Evolutionary conservation across 805 yeast species (phyloP).

Genomic region (Sugiyamaella marilandica): DNA sequence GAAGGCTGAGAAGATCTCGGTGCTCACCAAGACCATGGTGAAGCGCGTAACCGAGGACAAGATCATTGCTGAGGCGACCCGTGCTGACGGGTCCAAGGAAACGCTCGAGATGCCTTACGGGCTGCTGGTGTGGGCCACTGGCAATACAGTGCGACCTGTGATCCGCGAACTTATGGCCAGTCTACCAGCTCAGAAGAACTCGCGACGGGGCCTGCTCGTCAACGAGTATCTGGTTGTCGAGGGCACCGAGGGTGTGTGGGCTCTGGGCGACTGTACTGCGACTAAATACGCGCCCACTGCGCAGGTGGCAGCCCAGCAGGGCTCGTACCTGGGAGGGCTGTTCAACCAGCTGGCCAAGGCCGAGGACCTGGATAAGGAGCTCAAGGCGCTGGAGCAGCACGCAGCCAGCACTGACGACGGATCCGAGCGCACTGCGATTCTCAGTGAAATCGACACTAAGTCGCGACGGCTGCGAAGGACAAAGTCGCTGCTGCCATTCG

Average conservation of each 20-base stretch:
- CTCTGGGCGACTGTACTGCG: constrained; percentile 89
- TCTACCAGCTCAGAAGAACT: constrained; percentile 67
- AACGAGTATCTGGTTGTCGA: constrained; percentile 77
- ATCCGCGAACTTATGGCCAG: constrained; percentile 59
- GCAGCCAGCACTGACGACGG: constrained; percentile 28
- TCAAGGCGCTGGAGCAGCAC: constrained; percentile 36
- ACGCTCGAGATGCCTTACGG: constrained; percentile 77
- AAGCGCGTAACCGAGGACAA: constrained; percentile 70
- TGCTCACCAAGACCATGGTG: constrained; percentile 82
- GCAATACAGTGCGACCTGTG: constrained; percentile 83
- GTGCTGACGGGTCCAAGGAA: constrained; percentile 61
- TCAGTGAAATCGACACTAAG: constrained; percentile 46
- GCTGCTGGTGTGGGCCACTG: constrained; percentile 94
- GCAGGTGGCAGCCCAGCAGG: constrained; percentile 95
- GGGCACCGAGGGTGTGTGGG: constrained; percentile 80
- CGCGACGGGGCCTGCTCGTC: constrained; percentile 85
- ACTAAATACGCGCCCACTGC: constrained; percentile 94
- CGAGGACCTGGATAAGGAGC: constrained; percentile 33
- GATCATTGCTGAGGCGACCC: constrained; percentile 66
- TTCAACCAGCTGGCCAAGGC: constrained; percentile 50
- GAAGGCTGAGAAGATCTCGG: constrained; percentile 60
- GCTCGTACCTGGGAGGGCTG: constrained; percentile 68
- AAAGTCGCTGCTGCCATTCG: constrained; percentile 48
- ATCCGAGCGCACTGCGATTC: constrained; percentile 34
- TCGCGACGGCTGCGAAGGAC: constrained; percentile 35